A percentile compares a stretch with the other conserved stretches of the same genome.
Evolutionary conservation across 192 early-diverging fungal species (phyloP).

Genomic region (Coemansia sp.): DNA sequence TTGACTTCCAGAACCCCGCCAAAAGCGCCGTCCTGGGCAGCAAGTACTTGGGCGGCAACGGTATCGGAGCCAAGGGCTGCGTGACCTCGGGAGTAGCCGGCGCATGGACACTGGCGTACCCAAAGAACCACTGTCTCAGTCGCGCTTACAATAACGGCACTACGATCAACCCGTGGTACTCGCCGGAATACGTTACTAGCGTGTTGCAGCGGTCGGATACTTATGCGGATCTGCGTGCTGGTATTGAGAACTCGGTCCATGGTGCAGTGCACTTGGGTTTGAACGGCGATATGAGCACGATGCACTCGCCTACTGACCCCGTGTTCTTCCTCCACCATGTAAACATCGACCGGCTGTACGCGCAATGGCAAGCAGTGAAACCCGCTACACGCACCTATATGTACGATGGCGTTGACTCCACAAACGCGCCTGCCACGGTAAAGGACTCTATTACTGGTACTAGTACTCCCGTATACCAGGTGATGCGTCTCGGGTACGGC

Average conservation of each 20-base stretch:
- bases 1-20: constrained; percentile 52
- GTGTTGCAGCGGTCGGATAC: constrained; percentile 29
- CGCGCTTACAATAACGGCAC: constrained; percentile 38
- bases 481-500: constrained; percentile 48
- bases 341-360: constrained; percentile 60
- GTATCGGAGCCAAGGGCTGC: constrained; percentile 26
- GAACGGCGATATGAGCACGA: constrained; percentile 55
- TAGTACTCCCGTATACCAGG: constrained; percentile 25
- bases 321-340: constrained; percentile 67
- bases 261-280: constrained; percentile 50
- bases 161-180: constrained; percentile 35
- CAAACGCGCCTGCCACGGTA: constrained; percentile 8
- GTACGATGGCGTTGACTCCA: constrained; percentile 38
- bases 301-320: constrained; percentile 60
- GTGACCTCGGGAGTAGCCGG: constrained; percentile 27
- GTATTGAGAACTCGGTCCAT: constrained; percentile 52
- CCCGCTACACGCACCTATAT: constrained; percentile 38
- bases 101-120: constrained; percentile 27
- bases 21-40: constrained; percentile 26
- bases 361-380: constrained; percentile 56
- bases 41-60: constrained; percentile 53
- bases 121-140: constrained; percentile 31
- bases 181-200: constrained; percentile 45
- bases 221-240: constrained; percentile 35
- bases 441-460: constrained; percentile 24